Evolutionary conservation across 2,329 filamentous ascomycete species (phyloP), one percentile per base, ranked within the genome.

Genomic region (Lecanosticta acicola): DNA sequence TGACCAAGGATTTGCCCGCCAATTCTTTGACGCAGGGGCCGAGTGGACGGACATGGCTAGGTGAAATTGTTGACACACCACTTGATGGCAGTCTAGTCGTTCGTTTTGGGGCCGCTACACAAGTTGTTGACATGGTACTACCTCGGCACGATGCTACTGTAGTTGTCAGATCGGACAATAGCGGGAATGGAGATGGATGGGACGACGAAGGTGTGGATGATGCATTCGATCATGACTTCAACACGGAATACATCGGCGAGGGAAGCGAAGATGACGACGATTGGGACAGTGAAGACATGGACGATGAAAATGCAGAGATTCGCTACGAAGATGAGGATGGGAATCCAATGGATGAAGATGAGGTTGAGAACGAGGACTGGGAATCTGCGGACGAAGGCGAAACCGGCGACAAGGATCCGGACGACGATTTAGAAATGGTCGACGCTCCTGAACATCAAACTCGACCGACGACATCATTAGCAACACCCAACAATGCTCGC

Each of bases 21-120:
- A 51, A 44, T 14, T 33, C 13, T 19, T 24, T 37, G 13, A 40
- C 32, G 21, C 21, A 19, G 33, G 11, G 24, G 24, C 39, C 51
- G 5, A 21, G n/a, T 19, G 45, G 53, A 38, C 33, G 65, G 4
- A 68, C 74, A 32, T 81, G 78, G 73, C 66, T 80, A 44, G 79
- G 78, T 14, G 75, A 80, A 56, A 70, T 82, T 2, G 67, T 80
- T 16, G 73, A 77, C 39, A 65, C 78, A 2, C 69, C 71, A 10
- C 57, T 75, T 3, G 74, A 80, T 56, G 79, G 79, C 2, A 67
- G 65, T 4, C 59, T 79, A 8, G 73, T 71, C 0, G 68, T 82
- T 20, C 70, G 78, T n/a, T 64, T 81, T 14, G 74, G 75, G 34
- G 74, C 71, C 9, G 63, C 72, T 3, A 61, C 69, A 13, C 63